Conservation (phyloP, 2,329 filamentous ascomycete genomes). For the Rhexocercosporidium sp. region DNA sequence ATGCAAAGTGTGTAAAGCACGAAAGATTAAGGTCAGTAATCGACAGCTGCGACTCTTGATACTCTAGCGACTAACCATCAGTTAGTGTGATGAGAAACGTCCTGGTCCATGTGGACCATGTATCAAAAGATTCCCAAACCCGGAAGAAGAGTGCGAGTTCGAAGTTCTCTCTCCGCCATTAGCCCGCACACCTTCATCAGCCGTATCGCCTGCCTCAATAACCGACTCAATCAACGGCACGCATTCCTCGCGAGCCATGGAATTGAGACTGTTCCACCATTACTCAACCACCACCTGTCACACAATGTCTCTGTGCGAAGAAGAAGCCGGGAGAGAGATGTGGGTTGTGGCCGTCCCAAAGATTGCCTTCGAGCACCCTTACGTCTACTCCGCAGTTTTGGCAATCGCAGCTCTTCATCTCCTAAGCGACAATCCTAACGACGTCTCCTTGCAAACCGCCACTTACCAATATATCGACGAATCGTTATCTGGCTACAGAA, state of each 20-base stretch:
- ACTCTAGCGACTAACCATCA: not conserved
- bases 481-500: not conserved
- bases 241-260: slow-evolving; percentile 14
- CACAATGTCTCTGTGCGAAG: slow-evolving; percentile 13
- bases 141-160: slow-evolving; percentile 18
- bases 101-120: slow-evolving; percentile 19
- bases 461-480: slow-evolving; percentile 22
- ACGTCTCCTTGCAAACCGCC: slow-evolving; percentile 12
- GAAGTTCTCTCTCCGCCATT: not conserved
- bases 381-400: slow-evolving; percentile 22
- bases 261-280: slow-evolving; percentile 23
- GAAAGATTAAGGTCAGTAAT: slow-evolving; percentile 24
- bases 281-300: slow-evolving; percentile 21
- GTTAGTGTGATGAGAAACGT: slow-evolving; percentile 21
- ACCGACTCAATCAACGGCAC: not conserved
- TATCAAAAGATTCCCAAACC: slow-evolving; percentile 15
- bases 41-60: not conserved
- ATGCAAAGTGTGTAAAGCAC: slow-evolving; percentile 24
- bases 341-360: slow-evolving; percentile 18
- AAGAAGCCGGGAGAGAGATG: slow-evolving; percentile 9
- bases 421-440: slow-evolving; percentile 9
- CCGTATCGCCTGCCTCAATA: not conserved
- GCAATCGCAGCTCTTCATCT: slow-evolving; percentile 21
- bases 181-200: not conserved
- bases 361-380: slow-evolving; percentile 16